Conservation (phyloP, 1,139 yeast genomes). For the Kodamaea ohmeri region DNA sequence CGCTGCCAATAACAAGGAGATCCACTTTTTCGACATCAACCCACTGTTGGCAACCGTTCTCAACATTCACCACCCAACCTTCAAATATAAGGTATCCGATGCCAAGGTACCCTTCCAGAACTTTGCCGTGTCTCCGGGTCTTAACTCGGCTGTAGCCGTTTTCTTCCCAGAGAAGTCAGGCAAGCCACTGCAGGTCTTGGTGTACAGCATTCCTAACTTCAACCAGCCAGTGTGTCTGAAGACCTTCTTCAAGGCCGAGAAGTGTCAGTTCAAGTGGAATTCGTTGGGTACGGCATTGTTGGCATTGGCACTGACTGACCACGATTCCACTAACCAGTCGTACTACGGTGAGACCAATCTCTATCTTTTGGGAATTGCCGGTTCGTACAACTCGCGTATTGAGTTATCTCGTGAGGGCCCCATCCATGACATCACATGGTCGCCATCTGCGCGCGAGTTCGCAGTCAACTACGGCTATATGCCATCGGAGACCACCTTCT, state of each 20-base stretch:
- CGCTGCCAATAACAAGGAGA: conserved; percentile 53
- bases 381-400: conserved; percentile 87
- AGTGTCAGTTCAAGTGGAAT: conserved; percentile 92
- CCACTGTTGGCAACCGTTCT: conserved; percentile 40
- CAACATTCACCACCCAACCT: conserved; percentile 51
- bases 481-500: conserved; percentile 96
- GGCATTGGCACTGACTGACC: conserved; percentile 94
- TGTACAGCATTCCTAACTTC: conserved; percentile 75
- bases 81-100: conserved; percentile 62
- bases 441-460: conserved; percentile 93
- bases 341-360: conserved; percentile 96
- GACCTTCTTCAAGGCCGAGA: conserved; percentile 92
- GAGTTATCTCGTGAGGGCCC: conserved; percentile 91
- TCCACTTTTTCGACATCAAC: conserved; percentile 66
- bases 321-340: conserved; percentile 88
- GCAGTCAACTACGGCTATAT: conserved; percentile 96
- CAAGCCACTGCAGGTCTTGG: conserved; percentile 83
- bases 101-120: conserved; percentile 52
- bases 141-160: conserved; percentile 87
- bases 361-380: conserved; percentile 87
- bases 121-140: conserved; percentile 77
- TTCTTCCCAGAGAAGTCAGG: conserved; percentile 83
- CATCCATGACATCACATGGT: conserved; percentile 96
- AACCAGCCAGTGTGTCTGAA: conserved; percentile 80
- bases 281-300: conserved; percentile 88